Percentiles rank a stretch among this genome's conserved stretches.
Evolutionary conservation across 164 flowering plant genomes (phyloP).

Genomic region (Saururus chinensis): DNA sequence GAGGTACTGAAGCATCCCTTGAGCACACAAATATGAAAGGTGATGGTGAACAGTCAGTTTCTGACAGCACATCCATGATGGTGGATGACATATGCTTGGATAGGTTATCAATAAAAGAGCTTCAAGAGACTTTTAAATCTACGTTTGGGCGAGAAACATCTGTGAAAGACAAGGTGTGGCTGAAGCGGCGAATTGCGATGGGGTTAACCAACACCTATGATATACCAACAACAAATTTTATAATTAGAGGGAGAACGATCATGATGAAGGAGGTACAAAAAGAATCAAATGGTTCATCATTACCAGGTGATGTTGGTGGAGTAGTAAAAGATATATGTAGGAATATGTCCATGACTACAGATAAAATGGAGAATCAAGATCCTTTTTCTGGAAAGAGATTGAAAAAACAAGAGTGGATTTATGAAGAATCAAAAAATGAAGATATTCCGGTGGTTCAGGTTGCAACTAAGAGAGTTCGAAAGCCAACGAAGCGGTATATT

Average conservation of each 20-base stretch:
- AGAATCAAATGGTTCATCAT: conserved; percentile 8
- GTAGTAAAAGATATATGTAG: conserved; percentile 11
- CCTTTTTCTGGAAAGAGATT: conserved; percentile 21
- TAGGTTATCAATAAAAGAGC: conserved; percentile 66
- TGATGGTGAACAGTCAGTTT: conserved; percentile 23
- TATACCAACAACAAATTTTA: conserved; percentile 50
- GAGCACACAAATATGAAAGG: conserved; percentile 15
- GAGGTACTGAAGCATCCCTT: conserved; percentile 21
- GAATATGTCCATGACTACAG: conserved; percentile 13
- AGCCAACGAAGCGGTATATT: conserved; percentile 88
- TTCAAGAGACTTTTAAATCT: conserved; percentile 77
- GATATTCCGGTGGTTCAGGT: conserved; percentile 30
- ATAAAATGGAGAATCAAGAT: conserved; percentile 16
- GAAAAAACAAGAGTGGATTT: conserved; percentile 15
- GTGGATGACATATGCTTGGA: conserved; percentile 74
- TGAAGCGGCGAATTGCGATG: conserved; percentile 89
- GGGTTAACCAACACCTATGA: conserved; percentile 83
- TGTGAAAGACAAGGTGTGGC: conserved; percentile 92
- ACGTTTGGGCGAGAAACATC: conserved; percentile 92
- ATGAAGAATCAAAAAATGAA: conserved; percentile 19
- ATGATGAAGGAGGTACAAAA: conserved; percentile 15
- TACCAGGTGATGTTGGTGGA: conserved; percentile 12
- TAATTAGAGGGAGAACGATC: conserved; percentile 44
- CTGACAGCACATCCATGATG: conserved; percentile 43
- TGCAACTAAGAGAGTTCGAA: conserved; percentile 68